phyloP scores from a whole-genome alignment of 192 early-diverging fungal genomes.

The Backusella australiensis region DNA sequence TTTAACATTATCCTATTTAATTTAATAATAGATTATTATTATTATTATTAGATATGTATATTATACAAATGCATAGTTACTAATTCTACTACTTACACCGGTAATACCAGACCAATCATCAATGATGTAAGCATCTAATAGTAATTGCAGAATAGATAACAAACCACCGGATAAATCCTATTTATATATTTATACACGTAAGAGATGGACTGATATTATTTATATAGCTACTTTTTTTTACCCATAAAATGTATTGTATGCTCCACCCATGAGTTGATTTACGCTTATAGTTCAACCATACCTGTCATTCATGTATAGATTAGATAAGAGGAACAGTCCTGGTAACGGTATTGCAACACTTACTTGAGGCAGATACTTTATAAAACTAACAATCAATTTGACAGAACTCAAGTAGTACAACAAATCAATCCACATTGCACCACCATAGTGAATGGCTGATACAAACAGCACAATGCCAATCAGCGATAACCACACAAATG shows the following conservation, averaged over 20 bases:
- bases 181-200: neutral
- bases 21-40: neutral
- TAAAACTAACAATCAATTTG: slow-evolving; percentile 71
- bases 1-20: slow-evolving; percentile 49
- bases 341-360: neutral
- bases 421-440: slow-evolving; percentile 48
- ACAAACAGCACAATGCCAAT: slow-evolving; percentile 33
- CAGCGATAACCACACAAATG: slow-evolving; percentile 35
- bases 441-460: slow-evolving; percentile 18
- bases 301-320: slow-evolving; percentile 26
- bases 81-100: slow-evolving; percentile 28
- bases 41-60: neutral
- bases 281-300: slow-evolving; percentile 64
- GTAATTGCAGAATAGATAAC: slow-evolving; percentile 70
- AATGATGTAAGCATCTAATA: slow-evolving; percentile 64
- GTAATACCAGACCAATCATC: slow-evolving; percentile 58
- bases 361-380: slow-evolving; percentile 80
- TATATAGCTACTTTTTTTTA: neutral
- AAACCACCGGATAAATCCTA: slow-evolving; percentile 77
- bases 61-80: neutral
- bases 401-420: slow-evolving; percentile 73
- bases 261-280: slow-evolving; percentile 87
- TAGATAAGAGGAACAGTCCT: too few species aligned
- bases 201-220: neutral
- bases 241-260: slow-evolving; percentile 76